Evolutionary conservation across 306 rosid species (phyloP), one percentile per base, ranked within the genome.

Genomic region (Lotus japonicus): DNA sequence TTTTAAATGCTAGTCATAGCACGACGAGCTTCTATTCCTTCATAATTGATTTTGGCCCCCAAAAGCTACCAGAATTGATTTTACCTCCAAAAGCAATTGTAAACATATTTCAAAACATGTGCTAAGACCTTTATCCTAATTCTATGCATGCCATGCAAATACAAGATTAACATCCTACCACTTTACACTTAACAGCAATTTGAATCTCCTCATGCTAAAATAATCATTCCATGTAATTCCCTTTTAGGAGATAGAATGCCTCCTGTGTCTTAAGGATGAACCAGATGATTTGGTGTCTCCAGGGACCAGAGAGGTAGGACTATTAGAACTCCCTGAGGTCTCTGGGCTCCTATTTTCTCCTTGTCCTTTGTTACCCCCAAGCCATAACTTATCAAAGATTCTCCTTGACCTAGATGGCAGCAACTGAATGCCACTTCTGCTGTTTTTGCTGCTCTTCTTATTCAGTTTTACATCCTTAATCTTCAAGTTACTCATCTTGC

Each of bases 241-340:
- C 79, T 31, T 31, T 31, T 84, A 95, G 17, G 97, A 95, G 54
- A 95, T 75, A 14, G 99, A 95, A 83, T 95, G 86, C 88, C 99
- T 88, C 81, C 92, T 55, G 76, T 84, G 90, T 77, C 99, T 90
- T 62, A 95, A 69, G 11, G 88, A 84, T 52, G 95, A 85, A 58
- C 88, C 82, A 10, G 88, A 82, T 66, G 92, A 88, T 75, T 95
- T 95, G 53, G 81, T 72, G 44, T 90, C 89, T 21, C 90, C 92
- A 15, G 85, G 89, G 66, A 66, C 89, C 31, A 85, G n/a, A 44
- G 97, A 94, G 49, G 89, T 87, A 16, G 95, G 99, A 68, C 97
- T 90, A 72, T 90, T 91, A 49, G 99, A 95, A 75, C 97, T 91
- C 61, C 85, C 97, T 5, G 99, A 95, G 4, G 97, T 90, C 69